Conservation (phyloP, 2,329 filamentous ascomycete genomes). For the Fusarium continuum region DNA sequence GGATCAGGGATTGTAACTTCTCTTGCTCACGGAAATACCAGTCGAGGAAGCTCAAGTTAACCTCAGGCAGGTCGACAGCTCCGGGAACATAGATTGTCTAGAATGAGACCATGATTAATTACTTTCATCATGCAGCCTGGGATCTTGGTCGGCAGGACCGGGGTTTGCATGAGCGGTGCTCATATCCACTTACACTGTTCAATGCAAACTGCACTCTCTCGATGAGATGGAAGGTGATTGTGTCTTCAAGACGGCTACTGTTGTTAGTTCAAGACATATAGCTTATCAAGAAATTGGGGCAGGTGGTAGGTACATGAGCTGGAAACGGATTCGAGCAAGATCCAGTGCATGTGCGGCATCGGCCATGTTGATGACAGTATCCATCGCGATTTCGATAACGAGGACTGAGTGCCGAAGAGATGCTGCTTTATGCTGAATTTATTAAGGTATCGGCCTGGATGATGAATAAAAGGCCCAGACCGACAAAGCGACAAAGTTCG, state of each 20-base stretch:
- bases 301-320: slow-evolving; percentile 81
- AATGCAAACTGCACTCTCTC: slow-evolving; percentile 97
- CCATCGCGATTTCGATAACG: slow-evolving; percentile 66
- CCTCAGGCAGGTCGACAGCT: slow-evolving; percentile 80
- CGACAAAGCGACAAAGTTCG: background rate
- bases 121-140: slow-evolving; percentile 8
- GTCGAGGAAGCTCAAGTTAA: slow-evolving; percentile 84
- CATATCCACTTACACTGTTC: slow-evolving; percentile 62
- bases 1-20: slow-evolving; percentile 88
- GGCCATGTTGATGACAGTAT: slow-evolving; percentile 86
- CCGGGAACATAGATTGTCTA: slow-evolving; percentile 83
- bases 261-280: slow-evolving; percentile 16
- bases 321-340: slow-evolving; percentile 89
- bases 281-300: background rate
- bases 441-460: background rate
- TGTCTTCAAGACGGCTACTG: slow-evolving; percentile 90
- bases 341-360: slow-evolving; percentile 88
- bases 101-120: slow-evolving; percentile 15
- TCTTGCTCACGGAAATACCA: slow-evolving; percentile 94
- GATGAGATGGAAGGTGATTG: slow-evolving; percentile 96
- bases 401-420: slow-evolving; percentile 1
- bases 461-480: background rate
- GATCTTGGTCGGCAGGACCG: slow-evolving; percentile 7
- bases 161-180: slow-evolving; percentile 23
- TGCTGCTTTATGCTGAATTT: background rate